Base-by-base conservation (phyloP, 345 rosid species). In the Erodium maritimum region DNA sequence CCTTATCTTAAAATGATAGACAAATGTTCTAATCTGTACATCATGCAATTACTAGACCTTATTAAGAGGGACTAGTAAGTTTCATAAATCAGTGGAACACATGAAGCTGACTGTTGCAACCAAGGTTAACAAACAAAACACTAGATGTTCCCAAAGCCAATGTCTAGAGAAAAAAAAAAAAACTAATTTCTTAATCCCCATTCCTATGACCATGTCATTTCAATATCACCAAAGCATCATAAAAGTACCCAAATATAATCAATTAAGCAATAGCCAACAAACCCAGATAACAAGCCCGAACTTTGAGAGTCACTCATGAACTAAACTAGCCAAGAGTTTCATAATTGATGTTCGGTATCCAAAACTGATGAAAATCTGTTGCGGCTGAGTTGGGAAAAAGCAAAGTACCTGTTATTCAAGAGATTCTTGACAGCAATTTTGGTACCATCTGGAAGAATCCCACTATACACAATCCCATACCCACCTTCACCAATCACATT, bases 401-500 rank as follows among this genome's bases (percentile, higher is more conserved):
- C 1, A 60, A 24, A 45, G n/a, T 55, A 90, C 97, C 91, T 84
- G 83, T 91, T 88, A 59, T 91, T 91, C 56, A 91, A 77, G 67
- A 91, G 77, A 62, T 91, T 91, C 73, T 88, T 91, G 62, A 91
- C 93, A 59, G 96, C 98, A 66, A 91, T 77, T 69, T 54, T 81
- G 56, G 95, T 86, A 5, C 93, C 95, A 67, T 91, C 96, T 23
- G 67, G 69, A 56, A 91, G 74, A 68, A 86, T 52, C 20, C 98
- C 98, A 45, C 82, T 55, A 56, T 88, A 91, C 9, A 91, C 98
- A 74, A 91, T 91, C 57, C 98, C 98, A 21, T 88, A 91, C 5
- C 98, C 96, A 50, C 98, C 98, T 86, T 91, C 98, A 16, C 96
- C 98, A 13, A 91, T 82, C 65, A 91, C 96, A 82, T 86, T 88